These are phyloP conservation scores for Phlebiopsis gigantea DNA, from an alignment of 768 basidiomycete genomes.

Conservation along the genomic window DNA sequence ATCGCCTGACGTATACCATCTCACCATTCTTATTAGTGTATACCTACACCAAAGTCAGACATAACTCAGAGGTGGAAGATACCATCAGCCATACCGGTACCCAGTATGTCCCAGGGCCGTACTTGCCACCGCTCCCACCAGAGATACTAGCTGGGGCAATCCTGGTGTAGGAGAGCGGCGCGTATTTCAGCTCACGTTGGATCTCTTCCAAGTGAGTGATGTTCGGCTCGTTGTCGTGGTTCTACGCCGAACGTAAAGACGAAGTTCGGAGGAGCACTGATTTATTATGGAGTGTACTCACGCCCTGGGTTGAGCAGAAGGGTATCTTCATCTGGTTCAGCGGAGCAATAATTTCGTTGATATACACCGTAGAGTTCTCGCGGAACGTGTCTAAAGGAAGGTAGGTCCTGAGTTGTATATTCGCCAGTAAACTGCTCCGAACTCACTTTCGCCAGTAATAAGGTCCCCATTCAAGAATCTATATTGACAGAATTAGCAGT, in stretches of 20 bases:
- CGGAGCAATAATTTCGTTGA: conserved; percentile 60
- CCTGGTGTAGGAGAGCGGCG: conserved; percentile 59
- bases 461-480: conserved; percentile 72
- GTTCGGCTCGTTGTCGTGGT: conserved; percentile 70
- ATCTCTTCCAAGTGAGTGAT: conserved; percentile 70
- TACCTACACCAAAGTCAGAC: conserved; percentile 30
- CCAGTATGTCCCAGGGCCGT: conserved; percentile 72
- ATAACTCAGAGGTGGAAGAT: conserved; percentile 23
- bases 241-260: conserved; percentile 33
- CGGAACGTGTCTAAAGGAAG: conserved; percentile 44
- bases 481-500: not conserved
- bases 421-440: not conserved
- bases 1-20: not conserved
- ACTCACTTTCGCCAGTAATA: conserved; percentile 64
- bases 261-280: not conserved
- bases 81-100: conserved; percentile 47
- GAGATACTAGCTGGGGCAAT: conserved; percentile 47
- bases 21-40: conserved; percentile 10
- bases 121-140: conserved; percentile 38
- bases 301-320: conserved; percentile 67
- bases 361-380: conserved; percentile 60
- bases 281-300: no score
- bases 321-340: conserved; percentile 52
- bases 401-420: not conserved
- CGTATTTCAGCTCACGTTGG: conserved; percentile 49